A percentile compares a stretch with the other conserved stretches of the same genome.
These are phyloP conservation scores for Beauveria sp. DNA, from an alignment of 2,329 filamentous ascomycete genomes.

Conservation along the genomic window DNA sequence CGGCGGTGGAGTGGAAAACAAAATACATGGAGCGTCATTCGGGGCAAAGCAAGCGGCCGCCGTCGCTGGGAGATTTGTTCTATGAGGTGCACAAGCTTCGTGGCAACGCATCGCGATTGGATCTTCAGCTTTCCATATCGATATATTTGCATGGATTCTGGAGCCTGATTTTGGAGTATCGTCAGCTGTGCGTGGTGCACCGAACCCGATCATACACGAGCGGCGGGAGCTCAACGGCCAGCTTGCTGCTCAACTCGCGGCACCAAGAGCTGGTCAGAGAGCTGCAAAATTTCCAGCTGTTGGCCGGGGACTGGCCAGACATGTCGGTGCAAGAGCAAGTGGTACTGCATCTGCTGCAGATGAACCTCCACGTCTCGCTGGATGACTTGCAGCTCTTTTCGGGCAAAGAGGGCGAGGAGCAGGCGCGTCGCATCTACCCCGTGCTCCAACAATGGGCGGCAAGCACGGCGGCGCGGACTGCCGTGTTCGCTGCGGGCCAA, in stretches of 20 bases:
- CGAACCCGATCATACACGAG: conserved; percentile 39
- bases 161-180: conserved; percentile 58
- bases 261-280: conserved; percentile 56
- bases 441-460: conserved; percentile 51
- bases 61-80: conserved; percentile 48
- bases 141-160: conserved; percentile 60
- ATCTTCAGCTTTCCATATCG: conserved; percentile 47
- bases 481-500: conserved; percentile 62
- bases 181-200: conserved; percentile 47
- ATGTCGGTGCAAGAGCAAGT: conserved; percentile 39
- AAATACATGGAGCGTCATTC: conserved; percentile 40
- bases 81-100: conserved; percentile 47
- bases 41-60: conserved; percentile 33
- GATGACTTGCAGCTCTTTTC: conserved; percentile 61
- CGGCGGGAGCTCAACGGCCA: conserved; percentile 30
- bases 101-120: conserved; percentile 41
- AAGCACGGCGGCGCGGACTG: conserved; percentile 47
- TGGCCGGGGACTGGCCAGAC: conserved; percentile 35
- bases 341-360: conserved; percentile 47
- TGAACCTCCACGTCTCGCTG: conserved; percentile 57
- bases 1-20: conserved; percentile 57
- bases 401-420: conserved; percentile 59
- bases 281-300: conserved; percentile 39
- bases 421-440: conserved; percentile 52
- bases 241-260: conserved; percentile 43